phyloP scores from a whole-genome alignment of 352 stramenopile genomes.

The Phytophthora pinifolia region DNA sequence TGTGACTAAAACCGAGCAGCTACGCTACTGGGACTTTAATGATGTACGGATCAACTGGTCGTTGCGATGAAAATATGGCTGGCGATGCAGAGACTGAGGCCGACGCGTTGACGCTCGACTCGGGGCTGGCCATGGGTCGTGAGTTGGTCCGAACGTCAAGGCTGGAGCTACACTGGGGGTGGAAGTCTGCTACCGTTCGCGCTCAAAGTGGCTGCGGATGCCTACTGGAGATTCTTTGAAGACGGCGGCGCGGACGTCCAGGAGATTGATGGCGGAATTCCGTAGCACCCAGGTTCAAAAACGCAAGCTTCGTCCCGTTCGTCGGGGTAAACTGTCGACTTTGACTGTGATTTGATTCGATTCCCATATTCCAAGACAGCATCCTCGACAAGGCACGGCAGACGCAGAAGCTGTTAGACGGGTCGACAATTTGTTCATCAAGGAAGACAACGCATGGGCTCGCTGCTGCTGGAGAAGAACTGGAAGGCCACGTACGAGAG shows the following conservation, averaged over 20 bases:
- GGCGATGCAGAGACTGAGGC: not conserved
- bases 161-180: constrained; percentile 5
- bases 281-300: too few species aligned
- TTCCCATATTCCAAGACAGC: constrained; percentile 46
- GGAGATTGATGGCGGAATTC: constrained; percentile 13
- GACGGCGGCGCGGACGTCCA: constrained; percentile 8
- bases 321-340: constrained; percentile 8
- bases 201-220: constrained; percentile 16
- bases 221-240: constrained; percentile 23
- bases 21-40: constrained; percentile 5
- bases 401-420: constrained; percentile 18
- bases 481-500: not conserved
- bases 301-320: constrained; percentile 6
- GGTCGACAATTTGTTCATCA: constrained; percentile 20
- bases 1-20: not conserved
- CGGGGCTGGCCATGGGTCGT: constrained; percentile 11
- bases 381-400: constrained; percentile 34
- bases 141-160: constrained; percentile 8
- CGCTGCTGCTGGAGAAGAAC: constrained; percentile 10
- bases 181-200: constrained; percentile 16
- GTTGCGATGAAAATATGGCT: constrained; percentile 9
- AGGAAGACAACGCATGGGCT: constrained; percentile 22
- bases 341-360: constrained; percentile 40
- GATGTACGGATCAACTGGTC: constrained; percentile 8
- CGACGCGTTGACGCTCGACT: constrained; percentile 2